phyloP scores from a whole-genome alignment of 2,329 filamentous ascomycete species.

The Cercospora zeina region DNA sequence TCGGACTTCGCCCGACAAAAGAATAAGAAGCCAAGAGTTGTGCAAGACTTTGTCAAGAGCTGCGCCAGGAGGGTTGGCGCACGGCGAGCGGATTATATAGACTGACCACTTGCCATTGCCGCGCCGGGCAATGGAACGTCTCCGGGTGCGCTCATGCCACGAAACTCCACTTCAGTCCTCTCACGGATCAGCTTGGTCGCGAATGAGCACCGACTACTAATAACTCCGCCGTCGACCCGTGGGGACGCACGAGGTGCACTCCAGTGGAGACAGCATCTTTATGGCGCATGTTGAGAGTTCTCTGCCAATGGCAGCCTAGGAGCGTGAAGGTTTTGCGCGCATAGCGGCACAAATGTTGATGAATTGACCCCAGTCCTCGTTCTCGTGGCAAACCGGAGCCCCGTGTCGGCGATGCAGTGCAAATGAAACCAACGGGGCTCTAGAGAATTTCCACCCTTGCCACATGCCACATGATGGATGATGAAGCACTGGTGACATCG shows the following conservation, averaged over 20 bases:
- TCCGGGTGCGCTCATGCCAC: slow-evolving; percentile 11
- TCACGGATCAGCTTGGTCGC: slow-evolving; percentile 3
- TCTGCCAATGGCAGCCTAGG: not conserved
- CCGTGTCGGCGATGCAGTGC: slow-evolving; percentile 13
- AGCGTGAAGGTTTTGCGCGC: slow-evolving; percentile 1
- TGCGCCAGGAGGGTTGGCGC: slow-evolving; percentile 19
- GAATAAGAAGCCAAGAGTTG: slow-evolving; percentile 12
- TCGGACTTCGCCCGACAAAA: slow-evolving; percentile 9
- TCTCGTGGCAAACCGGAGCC: slow-evolving; percentile 8
- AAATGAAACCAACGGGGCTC: slow-evolving; percentile 11
- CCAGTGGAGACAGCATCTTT: slow-evolving; percentile 15
- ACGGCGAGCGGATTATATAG: slow-evolving; percentile 14
- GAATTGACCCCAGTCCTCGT: slow-evolving; percentile 6
- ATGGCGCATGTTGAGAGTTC: slow-evolving; percentile 5
- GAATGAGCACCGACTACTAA: not conserved
- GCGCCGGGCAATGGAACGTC: slow-evolving; percentile 11
- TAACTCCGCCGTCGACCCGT: slow-evolving; percentile 10
- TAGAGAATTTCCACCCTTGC: slow-evolving; percentile 4
- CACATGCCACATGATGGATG: slow-evolving; percentile 19
- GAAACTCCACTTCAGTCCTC: slow-evolving; percentile 7
- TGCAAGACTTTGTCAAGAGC: slow-evolving; percentile 15
- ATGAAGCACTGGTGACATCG: slow-evolving; percentile 3
- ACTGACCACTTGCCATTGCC: slow-evolving; percentile 5
- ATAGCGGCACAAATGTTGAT: not conserved
- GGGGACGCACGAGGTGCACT: slow-evolving; percentile 16